Conservation (phyloP, 352 stramenopile species). For the Globisporangium mamillatum region DNA sequence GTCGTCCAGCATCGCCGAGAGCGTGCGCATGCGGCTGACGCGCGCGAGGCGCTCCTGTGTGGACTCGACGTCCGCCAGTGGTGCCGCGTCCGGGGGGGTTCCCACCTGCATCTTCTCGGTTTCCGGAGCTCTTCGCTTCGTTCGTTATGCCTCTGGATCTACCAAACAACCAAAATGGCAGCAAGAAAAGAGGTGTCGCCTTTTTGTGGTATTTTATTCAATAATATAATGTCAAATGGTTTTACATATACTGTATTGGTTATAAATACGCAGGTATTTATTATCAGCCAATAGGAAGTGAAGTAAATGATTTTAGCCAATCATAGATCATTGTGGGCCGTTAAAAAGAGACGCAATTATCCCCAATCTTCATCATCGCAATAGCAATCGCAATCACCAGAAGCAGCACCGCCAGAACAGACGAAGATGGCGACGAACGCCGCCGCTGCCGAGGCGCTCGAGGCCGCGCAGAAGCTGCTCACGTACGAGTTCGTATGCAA, state of each 20-base stretch:
- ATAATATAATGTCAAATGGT: background rate
- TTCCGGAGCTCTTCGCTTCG: background rate
- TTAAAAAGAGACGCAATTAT: background rate
- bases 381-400: too few relatives aligned
- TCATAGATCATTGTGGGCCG: background rate
- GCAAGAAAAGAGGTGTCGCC: background rate
- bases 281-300: background rate
- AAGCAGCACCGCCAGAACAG: background rate
- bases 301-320: background rate
- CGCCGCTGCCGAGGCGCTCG: slow-evolving; percentile 9
- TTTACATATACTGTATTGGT: background rate
- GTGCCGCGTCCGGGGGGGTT: slow-evolving; percentile 1
- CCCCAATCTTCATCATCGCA: background rate
- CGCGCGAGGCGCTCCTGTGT: slow-evolving; percentile 36
- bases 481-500: slow-evolving; percentile 71
- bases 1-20: slow-evolving; percentile 80
- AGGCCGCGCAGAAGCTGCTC: slow-evolving; percentile 34
- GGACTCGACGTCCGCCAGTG: background rate
- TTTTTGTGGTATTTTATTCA: background rate
- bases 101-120: background rate
- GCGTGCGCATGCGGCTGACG: slow-evolving; percentile 71
- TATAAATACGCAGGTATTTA: background rate
- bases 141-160: slow-evolving; percentile 6
- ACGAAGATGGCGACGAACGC: slow-evolving; percentile 7
- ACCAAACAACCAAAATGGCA: background rate